Base-by-base conservation (phyloP, 495 filamentous ascomycete genomes). In the Jackrogersella minutella region DNA sequence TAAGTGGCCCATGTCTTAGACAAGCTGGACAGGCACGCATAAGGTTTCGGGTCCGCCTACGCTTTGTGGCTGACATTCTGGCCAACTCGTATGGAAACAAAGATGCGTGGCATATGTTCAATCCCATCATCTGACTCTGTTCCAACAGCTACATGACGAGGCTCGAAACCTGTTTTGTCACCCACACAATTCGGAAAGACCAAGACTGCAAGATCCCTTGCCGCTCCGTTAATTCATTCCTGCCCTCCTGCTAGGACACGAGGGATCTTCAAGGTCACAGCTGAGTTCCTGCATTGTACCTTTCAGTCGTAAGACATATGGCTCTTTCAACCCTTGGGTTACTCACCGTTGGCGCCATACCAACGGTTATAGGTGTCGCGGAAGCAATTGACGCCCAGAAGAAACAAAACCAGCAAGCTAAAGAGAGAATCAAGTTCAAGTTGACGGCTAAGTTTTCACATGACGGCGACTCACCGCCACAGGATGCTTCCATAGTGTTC, bases 381-480 rank as follows among this genome's bases (percentile, higher is more conserved):
- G 76, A 82, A 61, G 81, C 80, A 5, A 69, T 84, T 43, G 80
- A 80, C 64, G 81, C 80, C 8, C 81, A 84, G 67, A 82, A 84
- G 64, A 81, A 81, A 49, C 73, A 75, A 49, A 74, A 84, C 66
- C 70, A 73, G n/a, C 76, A 79, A 31, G 76, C 77, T 16, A 84
- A 84, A 55, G 80, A 82, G n/a, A 80, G 81, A 57, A 77, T 77
- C 60, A 84, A 82, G 69, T 84, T 84, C 62, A 73, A 78, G 52
- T 63, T 84, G 34, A 80, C 80, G 16, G 75, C 74, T n/a, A 75
- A 76, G 21, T 73, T 83, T 41, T 76, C 79, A 22, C 68, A 80
- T 22, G 79, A 80, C 52, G 79, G 70, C 3, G 55, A 66, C 21
- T 70, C 68, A 10, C 72, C 61, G 22, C 78, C 50, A 62, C 74